Evolutionary conservation across 2,329 filamentous ascomycete genomes (phyloP).

Genomic region (Juglanconis sp.): DNA sequence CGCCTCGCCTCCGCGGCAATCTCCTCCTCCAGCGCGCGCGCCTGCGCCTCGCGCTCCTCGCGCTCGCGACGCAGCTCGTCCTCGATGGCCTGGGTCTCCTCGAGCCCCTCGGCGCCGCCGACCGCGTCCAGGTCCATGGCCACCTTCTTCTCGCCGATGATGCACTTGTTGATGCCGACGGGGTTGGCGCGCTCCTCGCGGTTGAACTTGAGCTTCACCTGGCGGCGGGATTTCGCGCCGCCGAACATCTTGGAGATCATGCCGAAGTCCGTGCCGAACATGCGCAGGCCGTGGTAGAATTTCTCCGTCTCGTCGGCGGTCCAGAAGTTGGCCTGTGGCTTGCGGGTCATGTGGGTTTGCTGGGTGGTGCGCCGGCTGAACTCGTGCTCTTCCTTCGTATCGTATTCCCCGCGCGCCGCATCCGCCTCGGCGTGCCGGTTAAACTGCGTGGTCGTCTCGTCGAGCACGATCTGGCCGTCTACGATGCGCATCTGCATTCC

Average conservation of each 20-base stretch:
- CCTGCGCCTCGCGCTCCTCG: constrained; percentile 42
- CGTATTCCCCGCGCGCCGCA: constrained; percentile 48
- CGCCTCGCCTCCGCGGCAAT: constrained; percentile 45
- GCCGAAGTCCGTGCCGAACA: constrained; percentile 81
- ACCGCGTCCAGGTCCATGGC: constrained; percentile 61
- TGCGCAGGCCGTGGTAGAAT: constrained; percentile 71
- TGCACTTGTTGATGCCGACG: constrained; percentile 57
- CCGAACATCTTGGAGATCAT: constrained; percentile 77
- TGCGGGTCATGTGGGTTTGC: constrained; percentile 59
- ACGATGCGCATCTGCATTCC: constrained; percentile 58
- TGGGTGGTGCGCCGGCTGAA: constrained; percentile 70
- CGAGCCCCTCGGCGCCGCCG: constrained; percentile 48
- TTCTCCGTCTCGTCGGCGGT: constrained; percentile 66
- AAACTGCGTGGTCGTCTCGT: constrained; percentile 64
- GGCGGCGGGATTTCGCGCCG: constrained; percentile 60
- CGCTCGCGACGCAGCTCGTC: constrained; percentile 46
- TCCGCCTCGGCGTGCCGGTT: constrained; percentile 65
- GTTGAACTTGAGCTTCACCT: constrained; percentile 80
- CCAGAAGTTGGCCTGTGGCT: constrained; percentile 69
- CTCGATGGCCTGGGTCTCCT: constrained; percentile 55
- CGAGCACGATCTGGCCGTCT: constrained; percentile 69
- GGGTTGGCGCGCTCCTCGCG: constrained; percentile 71
- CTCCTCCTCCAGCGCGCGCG: constrained; percentile 45
- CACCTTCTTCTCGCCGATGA: constrained; percentile 58
- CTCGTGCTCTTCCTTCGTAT: constrained; percentile 73